Evolutionary conservation across 495 filamentous ascomycete species (phyloP), one percentile per base, ranked within the genome.

Genomic region (Paragyromitra xinjiangensis): DNA sequence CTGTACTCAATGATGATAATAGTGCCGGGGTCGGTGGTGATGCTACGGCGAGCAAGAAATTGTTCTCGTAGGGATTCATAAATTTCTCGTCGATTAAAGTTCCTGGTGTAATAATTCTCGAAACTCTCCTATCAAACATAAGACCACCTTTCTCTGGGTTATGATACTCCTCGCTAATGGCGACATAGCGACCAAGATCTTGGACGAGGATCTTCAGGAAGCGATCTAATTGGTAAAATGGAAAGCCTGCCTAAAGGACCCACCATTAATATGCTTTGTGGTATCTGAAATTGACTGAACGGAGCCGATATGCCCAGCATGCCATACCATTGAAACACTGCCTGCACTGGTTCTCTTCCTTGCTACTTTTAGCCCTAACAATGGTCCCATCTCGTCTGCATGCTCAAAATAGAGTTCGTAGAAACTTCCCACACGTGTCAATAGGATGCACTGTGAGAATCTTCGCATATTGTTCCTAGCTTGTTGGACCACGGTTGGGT

Each of bases 381-480:
- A 85, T 22, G 94, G 92, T 3, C 91, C 95, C 77, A 92, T 89
- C 78, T 97, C 91, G 64, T 95, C 92, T 6, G 95, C 95, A 82
- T 98, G 93, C 71, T 94, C 91, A 81, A 98, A 95, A 84, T 98
- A 99, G 64, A 99, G 85, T 88, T 98, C 95, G 85, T 98, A 99
- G 84, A 99, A 99, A 66, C 92, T 89, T 62, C 95, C 95, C 14
- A 99, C 93, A 45, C 94, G 88, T 3, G 95, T 99, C 67, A 99
- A 84, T 24, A 99, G 82, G 29, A 98, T 91, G 77, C 94, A 92
- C 78, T 90, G 89, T 4, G 79, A 63, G 85, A 96, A 97, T 77
- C 91, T 93, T 70, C 89, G 88, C 92, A 99, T 97, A 82, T 97
- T 95, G 72, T 91, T 92, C 45, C 89, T 87, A n/a, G 93, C 94